Evolutionary conservation across 805 yeast species (phyloP).

Genomic region (Saturnispora sekii): DNA sequence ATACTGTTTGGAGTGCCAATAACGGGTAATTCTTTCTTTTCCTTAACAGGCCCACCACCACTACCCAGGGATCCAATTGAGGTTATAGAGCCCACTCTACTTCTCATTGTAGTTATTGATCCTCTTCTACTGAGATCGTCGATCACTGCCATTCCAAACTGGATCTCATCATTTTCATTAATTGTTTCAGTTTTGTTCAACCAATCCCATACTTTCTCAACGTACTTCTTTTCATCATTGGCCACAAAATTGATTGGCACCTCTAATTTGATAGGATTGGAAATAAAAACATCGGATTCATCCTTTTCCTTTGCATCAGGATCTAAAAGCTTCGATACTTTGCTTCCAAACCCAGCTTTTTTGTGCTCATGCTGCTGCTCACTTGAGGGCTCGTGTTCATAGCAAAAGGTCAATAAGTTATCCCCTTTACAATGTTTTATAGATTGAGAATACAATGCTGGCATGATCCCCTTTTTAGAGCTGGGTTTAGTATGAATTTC

Average conservation of each 20-base stretch:
- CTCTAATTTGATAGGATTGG: constrained; percentile 29
- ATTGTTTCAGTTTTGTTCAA: neutral
- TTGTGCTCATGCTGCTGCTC: too few relatives aligned
- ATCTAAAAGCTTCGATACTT: constrained; percentile 19
- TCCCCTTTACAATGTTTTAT: constrained; percentile 47
- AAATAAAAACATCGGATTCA: constrained; percentile 23
- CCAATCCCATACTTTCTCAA: constrained; percentile 7
- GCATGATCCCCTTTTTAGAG: neutral
- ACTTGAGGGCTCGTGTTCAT: constrained; percentile 23
- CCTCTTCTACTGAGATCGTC: constrained; percentile 6
- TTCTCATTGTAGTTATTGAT: constrained; percentile 7
- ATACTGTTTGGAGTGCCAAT: constrained; percentile 6
- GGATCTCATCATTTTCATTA: constrained; percentile 1
- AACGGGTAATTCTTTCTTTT: constrained; percentile 1
- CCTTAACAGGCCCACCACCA: neutral
- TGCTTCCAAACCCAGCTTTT: constrained; percentile 1
- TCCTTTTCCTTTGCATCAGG: constrained; percentile 1
- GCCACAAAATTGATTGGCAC: constrained; percentile 28
- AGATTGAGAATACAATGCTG: constrained; percentile 46
- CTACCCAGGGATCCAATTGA: constrained; percentile 5
- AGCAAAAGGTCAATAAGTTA: constrained; percentile 51
- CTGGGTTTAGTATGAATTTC: constrained; percentile 49
- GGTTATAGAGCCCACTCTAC: constrained; percentile 6
- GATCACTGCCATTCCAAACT: constrained; percentile 7
- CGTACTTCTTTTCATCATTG: constrained; percentile 16